Conservation (phyloP, 805 yeast species). For the Teunomyces pallodes region DNA sequence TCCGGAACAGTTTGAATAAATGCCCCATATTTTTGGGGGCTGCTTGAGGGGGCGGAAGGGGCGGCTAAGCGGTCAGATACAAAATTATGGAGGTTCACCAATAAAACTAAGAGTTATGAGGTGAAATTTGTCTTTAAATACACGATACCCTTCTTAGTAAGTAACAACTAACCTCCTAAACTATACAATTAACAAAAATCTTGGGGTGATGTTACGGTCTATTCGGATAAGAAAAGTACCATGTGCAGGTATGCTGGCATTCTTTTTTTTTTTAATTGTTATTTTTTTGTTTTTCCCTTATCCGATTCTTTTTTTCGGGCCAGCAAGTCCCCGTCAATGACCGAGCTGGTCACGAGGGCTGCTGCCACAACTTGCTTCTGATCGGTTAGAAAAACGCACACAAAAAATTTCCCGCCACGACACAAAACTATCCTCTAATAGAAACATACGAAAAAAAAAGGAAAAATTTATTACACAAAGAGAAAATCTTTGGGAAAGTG, state of each 20-base stretch:
- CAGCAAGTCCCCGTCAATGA: neutral
- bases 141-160: neutral
- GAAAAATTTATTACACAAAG: neutral
- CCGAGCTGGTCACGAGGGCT: neutral
- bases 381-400: neutral
- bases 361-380: neutral
- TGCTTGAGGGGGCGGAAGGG: neutral
- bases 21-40: constrained; percentile 1
- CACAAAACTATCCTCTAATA: neutral
- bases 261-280: neutral
- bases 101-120: neutral
- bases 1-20: constrained; percentile 5
- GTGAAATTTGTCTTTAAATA: neutral
- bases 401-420: neutral
- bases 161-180: neutral
- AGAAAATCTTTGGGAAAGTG: constrained; percentile 13
- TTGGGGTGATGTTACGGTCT: neutral
- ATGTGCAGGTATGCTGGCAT: neutral
- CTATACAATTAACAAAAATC: neutral
- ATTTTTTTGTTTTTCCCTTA: neutral
- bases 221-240: neutral
- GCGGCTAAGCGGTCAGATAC: neutral
- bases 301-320: neutral
- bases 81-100: neutral
- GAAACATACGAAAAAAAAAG: neutral